Conservation (phyloP, 495 filamentous ascomycete genomes). For the Daldinia decipiens region DNA sequence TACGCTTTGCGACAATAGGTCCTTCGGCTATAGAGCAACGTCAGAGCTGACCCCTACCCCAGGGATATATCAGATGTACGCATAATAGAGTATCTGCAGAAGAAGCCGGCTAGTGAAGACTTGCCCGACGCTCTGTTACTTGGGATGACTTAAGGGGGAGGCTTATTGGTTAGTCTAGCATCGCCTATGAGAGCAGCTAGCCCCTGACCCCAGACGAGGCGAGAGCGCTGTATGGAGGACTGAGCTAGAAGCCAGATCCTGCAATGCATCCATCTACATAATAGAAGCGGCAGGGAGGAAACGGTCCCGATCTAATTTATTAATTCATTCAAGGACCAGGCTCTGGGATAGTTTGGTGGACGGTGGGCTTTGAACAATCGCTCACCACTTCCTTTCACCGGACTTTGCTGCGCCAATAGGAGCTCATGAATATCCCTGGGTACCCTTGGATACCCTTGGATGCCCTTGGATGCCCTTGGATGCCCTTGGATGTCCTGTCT, state of each 20-base stretch:
- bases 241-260: slow-evolving; percentile 47
- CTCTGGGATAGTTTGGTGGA: slow-evolving; percentile 27
- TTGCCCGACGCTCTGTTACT: slow-evolving; percentile 1
- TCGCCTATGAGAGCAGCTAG: slow-evolving; percentile 13
- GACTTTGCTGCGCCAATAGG: slow-evolving; percentile 48
- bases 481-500: neutral
- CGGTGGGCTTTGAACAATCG: slow-evolving; percentile 27
- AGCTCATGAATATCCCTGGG: neutral
- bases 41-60: slow-evolving; percentile 13
- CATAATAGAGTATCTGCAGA: slow-evolving; percentile 6
- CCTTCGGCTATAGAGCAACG: slow-evolving; percentile 31
- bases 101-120: neutral
- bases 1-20: slow-evolving; percentile 21
- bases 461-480: neutral
- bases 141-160: neutral
- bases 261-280: slow-evolving; percentile 49
- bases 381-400: slow-evolving; percentile 41
- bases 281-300: slow-evolving; percentile 34
- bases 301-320: slow-evolving; percentile 43
- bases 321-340: slow-evolving; percentile 46
- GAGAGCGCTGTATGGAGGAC: slow-evolving; percentile 26
- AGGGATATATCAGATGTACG: slow-evolving; percentile 12
- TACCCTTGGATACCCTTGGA: slow-evolving; percentile 3
- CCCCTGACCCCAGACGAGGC: slow-evolving; percentile 30
- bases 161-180: neutral